Evolutionary conservation across 169 alveolate genomes (phyloP).

Genomic region (Plasmodium cynomolgi): DNA sequence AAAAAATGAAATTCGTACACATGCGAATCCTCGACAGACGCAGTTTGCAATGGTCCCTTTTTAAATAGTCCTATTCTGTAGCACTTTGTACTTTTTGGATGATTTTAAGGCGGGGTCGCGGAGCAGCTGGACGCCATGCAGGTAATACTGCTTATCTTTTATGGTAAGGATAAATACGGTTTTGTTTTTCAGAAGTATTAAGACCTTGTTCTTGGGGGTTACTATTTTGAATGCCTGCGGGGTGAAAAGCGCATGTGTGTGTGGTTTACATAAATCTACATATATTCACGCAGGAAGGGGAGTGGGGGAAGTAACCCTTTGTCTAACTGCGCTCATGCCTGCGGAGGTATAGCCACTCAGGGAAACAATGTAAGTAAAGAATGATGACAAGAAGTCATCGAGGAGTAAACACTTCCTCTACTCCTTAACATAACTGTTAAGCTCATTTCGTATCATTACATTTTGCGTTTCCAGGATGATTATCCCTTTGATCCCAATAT

Average conservation of each 20-base stretch:
- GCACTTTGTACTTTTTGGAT: constrained; percentile 34
- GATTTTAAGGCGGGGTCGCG: constrained; percentile 76
- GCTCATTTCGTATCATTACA: constrained; percentile 17
- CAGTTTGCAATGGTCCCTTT: not conserved
- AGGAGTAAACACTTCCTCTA: not conserved
- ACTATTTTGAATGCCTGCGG: constrained; percentile 60
- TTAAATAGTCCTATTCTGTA: constrained; percentile 60
- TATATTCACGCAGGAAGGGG: not conserved
- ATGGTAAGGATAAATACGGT: constrained; percentile 53
- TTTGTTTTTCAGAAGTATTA: constrained; percentile 61
- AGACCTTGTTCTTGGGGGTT: constrained; percentile 52
- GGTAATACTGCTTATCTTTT: constrained; percentile 45
- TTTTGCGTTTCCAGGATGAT: constrained; percentile 65
- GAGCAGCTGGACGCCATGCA: constrained; percentile 62
- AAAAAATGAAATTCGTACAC: not conserved
- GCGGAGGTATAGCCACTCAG: not conserved
- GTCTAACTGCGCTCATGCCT: not conserved
- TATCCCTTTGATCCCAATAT: constrained; percentile 72
- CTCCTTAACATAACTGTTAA: not conserved
- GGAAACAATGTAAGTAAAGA: not conserved
- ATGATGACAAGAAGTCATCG: not conserved
- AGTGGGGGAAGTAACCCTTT: not conserved
- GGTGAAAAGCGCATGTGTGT: not conserved
- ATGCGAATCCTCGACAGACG: not conserved
- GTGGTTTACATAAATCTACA: constrained; percentile 6